These are phyloP conservation scores for Colletotrichum sojae DNA, from an alignment of 2,329 filamentous ascomycete genomes.

Conservation along the genomic window DNA sequence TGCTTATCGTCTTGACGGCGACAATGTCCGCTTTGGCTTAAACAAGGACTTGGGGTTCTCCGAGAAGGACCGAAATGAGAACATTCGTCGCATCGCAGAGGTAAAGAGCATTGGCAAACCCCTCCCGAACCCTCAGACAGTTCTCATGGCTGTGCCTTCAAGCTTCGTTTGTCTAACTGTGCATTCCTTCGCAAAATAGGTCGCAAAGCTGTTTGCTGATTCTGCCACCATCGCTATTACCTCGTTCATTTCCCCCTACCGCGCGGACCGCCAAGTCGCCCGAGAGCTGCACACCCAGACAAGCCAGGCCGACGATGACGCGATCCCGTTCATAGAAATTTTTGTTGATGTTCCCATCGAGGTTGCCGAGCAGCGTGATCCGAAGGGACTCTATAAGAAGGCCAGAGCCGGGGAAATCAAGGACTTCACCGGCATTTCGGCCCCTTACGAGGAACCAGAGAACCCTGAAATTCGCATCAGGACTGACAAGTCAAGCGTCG, in stretches of 20 bases:
- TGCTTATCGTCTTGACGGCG: conserved; percentile 95
- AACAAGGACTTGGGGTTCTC: conserved; percentile 98
- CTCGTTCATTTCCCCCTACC: conserved; percentile 97
- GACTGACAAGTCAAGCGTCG: conserved; percentile 85
- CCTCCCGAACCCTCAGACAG: not conserved
- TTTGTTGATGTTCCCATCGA: conserved; percentile 92
- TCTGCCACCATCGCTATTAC: conserved; percentile 89
- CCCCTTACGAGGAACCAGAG: conserved; percentile 92
- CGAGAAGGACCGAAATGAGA: conserved; percentile 94
- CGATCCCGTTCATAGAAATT: conserved; percentile 93
- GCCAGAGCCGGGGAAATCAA: conserved; percentile 93
- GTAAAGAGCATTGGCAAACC: conserved; percentile 49
- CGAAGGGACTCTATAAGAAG: conserved; percentile 98
- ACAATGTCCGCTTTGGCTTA: conserved; percentile 97
- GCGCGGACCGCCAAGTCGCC: conserved; percentile 86
- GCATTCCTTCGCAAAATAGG: conserved; percentile 59
- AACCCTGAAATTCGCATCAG: conserved; percentile 89
- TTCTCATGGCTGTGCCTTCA: not conserved
- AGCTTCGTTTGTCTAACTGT: not conserved
- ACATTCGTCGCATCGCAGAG: conserved; percentile 96
- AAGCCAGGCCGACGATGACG: conserved; percentile 69
- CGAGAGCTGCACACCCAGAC: conserved; percentile 82
- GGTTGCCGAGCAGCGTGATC: conserved; percentile 94
- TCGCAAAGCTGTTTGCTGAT: conserved; percentile 97
- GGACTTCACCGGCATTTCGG: conserved; percentile 96